Base-by-base conservation (phyloP, 805 yeast genomes). In the Tetrapisispora phaffii region DNA sequence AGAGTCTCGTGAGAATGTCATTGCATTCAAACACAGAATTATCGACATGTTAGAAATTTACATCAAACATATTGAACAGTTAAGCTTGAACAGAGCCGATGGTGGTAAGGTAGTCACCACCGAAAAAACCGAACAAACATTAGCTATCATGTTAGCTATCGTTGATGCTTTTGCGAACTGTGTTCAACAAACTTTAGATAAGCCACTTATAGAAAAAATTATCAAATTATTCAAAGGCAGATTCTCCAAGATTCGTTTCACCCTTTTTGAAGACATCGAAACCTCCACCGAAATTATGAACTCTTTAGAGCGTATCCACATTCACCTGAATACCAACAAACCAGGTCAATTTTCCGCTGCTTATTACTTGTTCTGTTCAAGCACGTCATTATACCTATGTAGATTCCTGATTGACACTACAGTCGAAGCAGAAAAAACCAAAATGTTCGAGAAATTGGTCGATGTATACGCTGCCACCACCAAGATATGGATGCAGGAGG, bases 1-100 rank as follows among this genome's bases (percentile, higher is more conserved):
- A 40, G 82, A 81, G 49, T 96, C 97, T 7, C 77, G 81, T 56
- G 84, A 83, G 58, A 82, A 79, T 55, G 83, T 90, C 70, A 71
- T 80, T 4, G 74, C 82, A 42, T 83, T 89, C 67, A 90, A 90
- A 58, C 77, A 75, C 52, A 71, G 95, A 45, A 74, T 87, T 7
- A 66, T 90, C 42, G 96, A 89, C 55, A 68, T 90, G 57, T 57
- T 90, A 20, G 94, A 85, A 21, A 65, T 75, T 6, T 86, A 76
- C 55, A 65, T 70, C 47, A 75, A 73, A 50, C 29, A 73, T 73
- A 55, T 73, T 72, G 39, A 56, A 50, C 43, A 61, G 26, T 22
- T 53, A 28, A 54, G 59, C 15, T 41, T 45, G 41, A 33, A 35
- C 21, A 24, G 32, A 39, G 3, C 10, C 2, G 39, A 19, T 32